Evolutionary conservation across 805 yeast genomes (phyloP), one percentile per base, ranked within the genome.

Genomic region (Yarrowia sp.): DNA sequence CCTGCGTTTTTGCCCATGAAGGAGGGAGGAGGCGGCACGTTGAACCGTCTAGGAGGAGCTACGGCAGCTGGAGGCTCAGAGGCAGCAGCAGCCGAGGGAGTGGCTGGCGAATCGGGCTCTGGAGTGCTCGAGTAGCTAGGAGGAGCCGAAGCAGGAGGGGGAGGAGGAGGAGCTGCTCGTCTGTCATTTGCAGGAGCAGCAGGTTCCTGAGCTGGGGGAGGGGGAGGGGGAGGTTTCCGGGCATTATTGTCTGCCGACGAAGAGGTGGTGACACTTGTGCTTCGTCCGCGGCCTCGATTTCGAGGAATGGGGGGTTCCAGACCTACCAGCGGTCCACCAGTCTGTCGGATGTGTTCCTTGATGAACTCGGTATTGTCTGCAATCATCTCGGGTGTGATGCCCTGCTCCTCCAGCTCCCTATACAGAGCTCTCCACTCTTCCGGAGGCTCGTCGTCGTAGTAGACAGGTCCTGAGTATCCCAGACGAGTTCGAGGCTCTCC

Each of bases 301-400:
- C 94, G 82, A 4, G 95, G 96, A 65, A 91, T 81, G 15, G 97
- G 97, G 5, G 96, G 96, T 75, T 91, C 96, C 35, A 89, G 79
- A 0, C 96, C 96, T 38, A 89, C 89, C 77, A 94, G 80, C 41
- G 95, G 89, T 26, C 93, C 90, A 68, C 95, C 91, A 76, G 87
- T 88, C 73, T 88, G 82, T 3, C 86, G 80, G 70, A 91, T 89
- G 75, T 89, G 91, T 67, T 87, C 88, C 76, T 90, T 91, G 75
- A 91, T 90, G 76, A 91, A 90, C 70, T 89, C 90, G 70, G 92
- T 82, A 75, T 91, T 90, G 67, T 90, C 94, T 0, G 93, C 95
- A 76, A 91, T 91, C 93, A 90, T 89, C 72, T 91, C 97, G 74
- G 91, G 96, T 0, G 91, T 78, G 69, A 91, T 91, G 0, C 97